Base-by-base conservation (phyloP, 2,329 filamentous ascomycete species). In the Leptosphaerulina australis region DNA sequence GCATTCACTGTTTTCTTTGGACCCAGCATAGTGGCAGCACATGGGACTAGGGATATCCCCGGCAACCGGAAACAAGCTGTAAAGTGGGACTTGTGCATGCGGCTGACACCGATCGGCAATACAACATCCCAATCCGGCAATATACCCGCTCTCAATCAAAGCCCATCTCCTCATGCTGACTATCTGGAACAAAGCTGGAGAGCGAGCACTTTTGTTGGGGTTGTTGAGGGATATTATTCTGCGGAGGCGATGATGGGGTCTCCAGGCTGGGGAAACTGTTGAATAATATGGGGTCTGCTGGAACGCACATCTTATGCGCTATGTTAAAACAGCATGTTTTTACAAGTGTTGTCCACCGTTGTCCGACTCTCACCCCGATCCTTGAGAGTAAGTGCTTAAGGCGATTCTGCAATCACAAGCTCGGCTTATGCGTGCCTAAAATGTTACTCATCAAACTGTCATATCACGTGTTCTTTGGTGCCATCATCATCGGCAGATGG, bases 41-140 rank as follows among this genome's bases (percentile, higher is more conserved):
- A n/a, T 20, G 14, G 17, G 20, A 15, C 10, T 20, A 30, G 12
- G 9, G 17, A 28, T 17, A 30, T 35, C n/a, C 29, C 30, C 14
- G 26, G 25, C n/a, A 5, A 1, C 17, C 41, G 41, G 48, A 40
- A 45, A 45, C 36, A 45, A 36, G 30, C 14, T 30, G 11, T 41
- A 15, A 31, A 28, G 24, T 17, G 36, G 36, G n/a, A 29, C 41
- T 45, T 40, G 15, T 26, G 35, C 41, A 51, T 41, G 48, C 36
- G 41, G 40, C 48, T 45, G 35, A 50, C 47, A 21, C 26, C 12
- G 41, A 50, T 50, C 48, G 35, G 25, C 48, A 45, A 6, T 18
- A n/a, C 21, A 12, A n/a, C 7, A 1, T 31, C 41, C 35, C 15
- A 24, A 41, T 40, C n/a, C 10, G 36, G 48, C 12, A 51, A 21